These are phyloP conservation scores for Pythium dissotocum DNA, from an alignment of 352 stramenopile genomes.

Conservation along the genomic window DNA sequence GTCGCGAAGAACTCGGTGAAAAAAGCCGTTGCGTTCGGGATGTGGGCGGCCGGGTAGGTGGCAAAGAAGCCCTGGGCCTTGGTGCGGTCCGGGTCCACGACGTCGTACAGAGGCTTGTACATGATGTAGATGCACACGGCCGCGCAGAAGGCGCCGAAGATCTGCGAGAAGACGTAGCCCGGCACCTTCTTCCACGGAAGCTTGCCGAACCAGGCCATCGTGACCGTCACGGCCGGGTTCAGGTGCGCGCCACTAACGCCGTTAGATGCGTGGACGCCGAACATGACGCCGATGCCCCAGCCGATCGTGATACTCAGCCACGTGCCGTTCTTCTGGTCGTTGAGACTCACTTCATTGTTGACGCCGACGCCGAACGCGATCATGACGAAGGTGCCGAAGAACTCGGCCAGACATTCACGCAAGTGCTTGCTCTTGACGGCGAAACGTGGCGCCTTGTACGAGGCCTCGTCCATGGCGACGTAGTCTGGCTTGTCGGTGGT, in stretches of 20 bases:
- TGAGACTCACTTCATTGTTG: slow-evolving; percentile 60
- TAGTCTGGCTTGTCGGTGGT: slow-evolving; percentile 21
- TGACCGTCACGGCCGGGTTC: slow-evolving; percentile 65
- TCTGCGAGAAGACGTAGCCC: slow-evolving; percentile 43
- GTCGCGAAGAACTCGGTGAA: slow-evolving; percentile 52
- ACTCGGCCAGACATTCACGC: slow-evolving; percentile 65
- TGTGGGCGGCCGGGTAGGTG: slow-evolving; percentile 47
- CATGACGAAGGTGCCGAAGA: slow-evolving; percentile 59
- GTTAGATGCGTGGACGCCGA: slow-evolving; percentile 60
- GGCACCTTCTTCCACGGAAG: slow-evolving; percentile 61
- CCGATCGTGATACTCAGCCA: slow-evolving; percentile 72
- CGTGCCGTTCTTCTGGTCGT: slow-evolving; percentile 50
- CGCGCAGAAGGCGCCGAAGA: slow-evolving; percentile 45
- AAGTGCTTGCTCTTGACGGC: slow-evolving; percentile 29
- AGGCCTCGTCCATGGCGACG: slow-evolving; percentile 1
- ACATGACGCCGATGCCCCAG: slow-evolving; percentile 75
- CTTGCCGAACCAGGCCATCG: slow-evolving; percentile 45
- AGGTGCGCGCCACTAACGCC: slow-evolving; percentile 63
- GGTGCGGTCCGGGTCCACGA: slow-evolving; percentile 43
- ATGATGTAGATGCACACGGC: slow-evolving; percentile 48
- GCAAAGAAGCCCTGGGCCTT: slow-evolving; percentile 46
- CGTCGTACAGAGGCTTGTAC: slow-evolving; percentile 49
- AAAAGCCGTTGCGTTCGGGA: slow-evolving; percentile 43
- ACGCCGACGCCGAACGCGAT: slow-evolving; percentile 70
- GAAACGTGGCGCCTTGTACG: not conserved